These are phyloP conservation scores for Pythium apleroticum DNA, from an alignment of 352 stramenopile genomes.

Conservation along the genomic window DNA sequence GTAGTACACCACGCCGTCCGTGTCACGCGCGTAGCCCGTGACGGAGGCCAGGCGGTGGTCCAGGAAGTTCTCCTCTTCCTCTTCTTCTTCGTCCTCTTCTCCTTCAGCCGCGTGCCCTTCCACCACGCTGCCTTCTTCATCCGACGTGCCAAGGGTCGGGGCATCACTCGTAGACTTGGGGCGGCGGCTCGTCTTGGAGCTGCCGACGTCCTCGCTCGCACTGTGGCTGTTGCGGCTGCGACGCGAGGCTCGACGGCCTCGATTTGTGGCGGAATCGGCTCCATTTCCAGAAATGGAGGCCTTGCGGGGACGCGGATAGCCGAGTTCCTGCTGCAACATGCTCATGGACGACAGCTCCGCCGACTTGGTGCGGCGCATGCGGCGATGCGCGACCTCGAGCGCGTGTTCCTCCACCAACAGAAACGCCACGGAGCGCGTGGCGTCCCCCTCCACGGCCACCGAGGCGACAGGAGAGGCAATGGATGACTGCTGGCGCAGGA, in stretches of 20 bases:
- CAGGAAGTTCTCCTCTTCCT: constrained; percentile 69
- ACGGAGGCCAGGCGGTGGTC: constrained; percentile 63
- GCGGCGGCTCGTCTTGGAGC: constrained; percentile 28
- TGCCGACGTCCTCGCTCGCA: constrained; percentile 31
- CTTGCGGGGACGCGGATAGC: constrained; percentile 48
- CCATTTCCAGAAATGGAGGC: not conserved
- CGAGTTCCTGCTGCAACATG: constrained; percentile 71
- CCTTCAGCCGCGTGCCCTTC: constrained; percentile 12
- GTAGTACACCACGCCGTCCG: constrained; percentile 77
- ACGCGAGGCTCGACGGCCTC: not conserved
- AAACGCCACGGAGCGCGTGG: constrained; percentile 7
- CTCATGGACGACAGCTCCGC: constrained; percentile 51
- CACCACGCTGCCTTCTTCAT: constrained; percentile 10
- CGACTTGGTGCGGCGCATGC: constrained; percentile 53
- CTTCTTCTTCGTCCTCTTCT: constrained; percentile 21
- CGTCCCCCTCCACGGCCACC: not conserved
- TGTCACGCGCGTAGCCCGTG: constrained; percentile 72
- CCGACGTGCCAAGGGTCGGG: constrained; percentile 8
- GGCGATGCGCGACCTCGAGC: constrained; percentile 15
- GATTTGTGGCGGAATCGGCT: not conserved
- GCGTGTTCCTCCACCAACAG: not conserved
- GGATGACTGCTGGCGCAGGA: not conserved
- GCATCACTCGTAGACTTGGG: constrained; percentile 27
- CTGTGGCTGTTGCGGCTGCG: constrained; percentile 25
- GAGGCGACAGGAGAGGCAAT: not conserved